These are phyloP conservation scores for Thermothielavioides terrestris DNA, from an alignment of 495 filamentous ascomycete species.

Conservation along the genomic window DNA sequence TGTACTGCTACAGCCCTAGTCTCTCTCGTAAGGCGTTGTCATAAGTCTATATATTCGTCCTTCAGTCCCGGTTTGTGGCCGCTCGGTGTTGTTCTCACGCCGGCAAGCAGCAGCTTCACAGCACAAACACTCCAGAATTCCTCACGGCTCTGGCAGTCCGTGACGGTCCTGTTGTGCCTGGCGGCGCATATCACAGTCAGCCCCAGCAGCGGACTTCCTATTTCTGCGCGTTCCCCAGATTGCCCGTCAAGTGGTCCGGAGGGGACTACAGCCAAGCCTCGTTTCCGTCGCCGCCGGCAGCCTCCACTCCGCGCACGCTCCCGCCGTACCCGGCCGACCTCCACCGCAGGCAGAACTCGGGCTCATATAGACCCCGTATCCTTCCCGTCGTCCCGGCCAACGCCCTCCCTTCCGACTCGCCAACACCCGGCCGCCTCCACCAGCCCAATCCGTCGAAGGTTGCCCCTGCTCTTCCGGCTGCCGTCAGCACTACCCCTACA, in stretches of 20 bases:
- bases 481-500: neutral
- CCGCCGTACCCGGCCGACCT: neutral
- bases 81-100: neutral
- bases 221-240: conserved; percentile 17
- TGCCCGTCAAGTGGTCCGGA: conserved; percentile 14
- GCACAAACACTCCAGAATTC: neutral
- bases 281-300: neutral
- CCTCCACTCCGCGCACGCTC: conserved; percentile 5
- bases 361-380: conserved; percentile 2
- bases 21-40: neutral
- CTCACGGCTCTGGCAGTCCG: conserved; percentile 21
- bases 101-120: conserved; percentile 10
- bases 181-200: conserved; percentile 8
- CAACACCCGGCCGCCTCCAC: neutral
- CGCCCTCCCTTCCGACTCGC: neutral
- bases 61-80: neutral
- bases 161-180: neutral
- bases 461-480: neutral
- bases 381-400: conserved; percentile 2
- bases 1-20: no score
- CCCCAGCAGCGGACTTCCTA: conserved; percentile 12
- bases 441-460: neutral
- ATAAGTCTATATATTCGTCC: conserved; percentile 1
- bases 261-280: conserved; percentile 5
- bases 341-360: neutral